These are phyloP conservation scores for Musa balbisiana DNA, from an alignment of 202 grass and related monocot species.

Conservation along the genomic window DNA sequence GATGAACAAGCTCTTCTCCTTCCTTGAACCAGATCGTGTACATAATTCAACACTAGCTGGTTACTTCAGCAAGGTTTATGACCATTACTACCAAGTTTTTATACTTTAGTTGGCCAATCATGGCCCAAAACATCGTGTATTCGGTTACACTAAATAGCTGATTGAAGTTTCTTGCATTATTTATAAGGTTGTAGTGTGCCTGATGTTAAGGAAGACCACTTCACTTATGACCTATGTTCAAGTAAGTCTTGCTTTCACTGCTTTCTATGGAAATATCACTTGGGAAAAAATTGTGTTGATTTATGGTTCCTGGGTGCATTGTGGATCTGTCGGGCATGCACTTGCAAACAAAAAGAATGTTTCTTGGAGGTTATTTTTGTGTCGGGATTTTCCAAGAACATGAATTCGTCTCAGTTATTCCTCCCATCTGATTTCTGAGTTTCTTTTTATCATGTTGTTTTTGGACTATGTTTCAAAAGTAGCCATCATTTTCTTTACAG, in stretches of 20 bases:
- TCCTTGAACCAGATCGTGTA: slow-evolving; percentile 16
- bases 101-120: neutral
- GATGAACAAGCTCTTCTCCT: slow-evolving; percentile 27
- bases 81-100: neutral
- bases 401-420: neutral
- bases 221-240: slow-evolving; percentile 23
- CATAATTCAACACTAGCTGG: slow-evolving; percentile 17
- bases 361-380: neutral
- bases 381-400: neutral
- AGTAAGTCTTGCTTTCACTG: slow-evolving; percentile 10
- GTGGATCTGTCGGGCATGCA: neutral
- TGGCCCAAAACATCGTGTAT: neutral
- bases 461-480: neutral
- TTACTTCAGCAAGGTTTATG: slow-evolving; percentile 25
- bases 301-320: neutral
- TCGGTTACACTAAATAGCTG: neutral
- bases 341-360: neutral
- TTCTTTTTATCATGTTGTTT: neutral
- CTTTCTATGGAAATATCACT: neutral
- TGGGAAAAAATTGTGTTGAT: neutral
- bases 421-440: neutral
- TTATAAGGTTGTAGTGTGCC: slow-evolving; percentile 24
- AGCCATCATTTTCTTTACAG: neutral
- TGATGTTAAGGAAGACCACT: slow-evolving; percentile 24
- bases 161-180: neutral